Conservation (phyloP, 768 basidiomycete genomes). For the Cubamyces sp. region DNA sequence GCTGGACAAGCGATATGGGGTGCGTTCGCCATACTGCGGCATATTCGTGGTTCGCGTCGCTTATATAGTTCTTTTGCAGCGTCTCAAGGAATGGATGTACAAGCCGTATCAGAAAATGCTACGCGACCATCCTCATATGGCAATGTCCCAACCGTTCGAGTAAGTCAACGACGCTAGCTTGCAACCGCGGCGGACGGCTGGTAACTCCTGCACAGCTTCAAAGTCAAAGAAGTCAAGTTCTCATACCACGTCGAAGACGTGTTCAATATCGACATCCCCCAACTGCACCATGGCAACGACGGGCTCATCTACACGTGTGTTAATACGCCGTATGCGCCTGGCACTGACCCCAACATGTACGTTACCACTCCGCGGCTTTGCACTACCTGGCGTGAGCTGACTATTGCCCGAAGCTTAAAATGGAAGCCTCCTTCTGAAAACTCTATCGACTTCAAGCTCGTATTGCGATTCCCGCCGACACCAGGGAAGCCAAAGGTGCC, state of each 20-base stretch:
- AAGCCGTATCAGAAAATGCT: slow-evolving; percentile 78
- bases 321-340: slow-evolving; percentile 75
- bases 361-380: slow-evolving; percentile 30
- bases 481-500: slow-evolving; percentile 57
- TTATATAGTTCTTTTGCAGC: slow-evolving; percentile 47
- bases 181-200: background rate
- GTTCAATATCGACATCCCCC: slow-evolving; percentile 81
- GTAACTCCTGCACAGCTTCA: slow-evolving; percentile 55
- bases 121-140: slow-evolving; percentile 68
- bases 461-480: slow-evolving; percentile 87
- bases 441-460: slow-evolving; percentile 95
- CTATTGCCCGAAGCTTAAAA: slow-evolving; percentile 68
- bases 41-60: background rate
- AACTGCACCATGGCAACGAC: slow-evolving; percentile 89
- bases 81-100: slow-evolving; percentile 81
- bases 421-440: slow-evolving; percentile 99
- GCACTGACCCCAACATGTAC: slow-evolving; percentile 89
- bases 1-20: slow-evolving; percentile 88
- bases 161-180: slow-evolving; percentile 43
- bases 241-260: slow-evolving; percentile 91
- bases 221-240: slow-evolving; percentile 83
- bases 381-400: background rate
- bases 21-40: slow-evolving; percentile 44
- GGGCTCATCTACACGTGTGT: slow-evolving; percentile 97
- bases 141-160: slow-evolving; percentile 77